phyloP scores from a whole-genome alignment of 768 basidiomycete species.

The Tremella mesenterica region DNA sequence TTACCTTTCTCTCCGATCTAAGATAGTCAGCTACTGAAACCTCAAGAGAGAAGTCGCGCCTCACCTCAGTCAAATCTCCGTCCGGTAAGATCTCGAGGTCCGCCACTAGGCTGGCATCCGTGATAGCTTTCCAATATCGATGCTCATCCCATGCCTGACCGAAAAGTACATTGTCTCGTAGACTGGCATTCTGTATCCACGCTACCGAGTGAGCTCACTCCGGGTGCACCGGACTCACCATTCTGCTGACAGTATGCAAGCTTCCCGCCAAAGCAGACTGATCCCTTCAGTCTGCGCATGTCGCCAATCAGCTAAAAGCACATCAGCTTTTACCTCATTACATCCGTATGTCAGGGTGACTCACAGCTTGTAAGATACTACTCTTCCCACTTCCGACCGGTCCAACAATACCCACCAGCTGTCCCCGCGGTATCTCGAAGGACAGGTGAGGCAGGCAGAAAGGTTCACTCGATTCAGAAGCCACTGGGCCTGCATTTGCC shows the following conservation, averaged over 20 bases:
- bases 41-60: conserved; percentile 8
- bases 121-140: conserved; percentile 58
- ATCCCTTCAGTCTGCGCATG: conserved; percentile 54
- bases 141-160: conserved; percentile 59
- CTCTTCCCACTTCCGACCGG: conserved; percentile 61
- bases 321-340: neutral
- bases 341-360: no score
- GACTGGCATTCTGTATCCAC: conserved; percentile 61
- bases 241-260: conserved; percentile 65
- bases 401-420: conserved; percentile 58
- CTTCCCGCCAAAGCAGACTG: conserved; percentile 55
- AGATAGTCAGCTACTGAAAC: conserved; percentile 1
- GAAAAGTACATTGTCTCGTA: conserved; percentile 63
- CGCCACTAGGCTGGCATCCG: conserved; percentile 54
- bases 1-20: conserved; percentile 64
- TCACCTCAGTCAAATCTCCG: conserved; percentile 64
- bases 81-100: conserved; percentile 61
- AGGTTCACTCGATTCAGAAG: conserved; percentile 30
- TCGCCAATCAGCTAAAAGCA: conserved; percentile 60
- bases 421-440: conserved; percentile 54
- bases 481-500: neutral
- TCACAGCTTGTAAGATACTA: conserved; percentile 41
- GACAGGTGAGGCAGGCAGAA: conserved; percentile 53
- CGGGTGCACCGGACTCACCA: conserved; percentile 1
- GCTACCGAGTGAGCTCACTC: conserved; percentile 39